Evolutionary conservation across 805 yeast species (phyloP).

Genomic region (Priceomyces medius): DNA sequence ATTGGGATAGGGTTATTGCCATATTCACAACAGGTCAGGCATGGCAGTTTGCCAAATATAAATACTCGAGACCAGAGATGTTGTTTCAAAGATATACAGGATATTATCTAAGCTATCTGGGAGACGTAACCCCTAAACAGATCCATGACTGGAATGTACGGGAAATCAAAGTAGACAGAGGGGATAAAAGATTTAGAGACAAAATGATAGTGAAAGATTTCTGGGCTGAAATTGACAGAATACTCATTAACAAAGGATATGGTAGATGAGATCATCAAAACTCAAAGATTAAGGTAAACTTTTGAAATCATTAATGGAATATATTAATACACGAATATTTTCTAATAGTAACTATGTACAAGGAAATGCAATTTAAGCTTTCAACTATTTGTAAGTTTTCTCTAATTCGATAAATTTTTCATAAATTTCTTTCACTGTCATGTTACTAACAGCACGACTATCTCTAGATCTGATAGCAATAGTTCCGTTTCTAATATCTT

Average conservation of each 20-base stretch:
- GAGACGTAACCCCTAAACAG: conserved; percentile 74
- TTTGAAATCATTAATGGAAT: no score
- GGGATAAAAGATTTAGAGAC: conserved; percentile 79
- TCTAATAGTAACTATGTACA: neutral
- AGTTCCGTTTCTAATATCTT: conserved; percentile 61
- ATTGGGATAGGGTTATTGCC: conserved; percentile 97
- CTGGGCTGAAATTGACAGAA: conserved; percentile 81
- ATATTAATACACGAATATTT: neutral
- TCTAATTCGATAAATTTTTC: conserved; percentile 56
- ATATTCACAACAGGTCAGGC: conserved; percentile 95
- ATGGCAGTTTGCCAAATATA: conserved; percentile 93
- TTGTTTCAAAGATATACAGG: conserved; percentile 86
- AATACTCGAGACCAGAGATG: conserved; percentile 74
- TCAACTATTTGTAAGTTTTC: conserved; percentile 38
- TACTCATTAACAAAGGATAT: conserved; percentile 65
- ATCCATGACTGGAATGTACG: conserved; percentile 88
- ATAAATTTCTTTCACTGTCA: conserved; percentile 52
- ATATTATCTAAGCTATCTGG: conserved; percentile 69
- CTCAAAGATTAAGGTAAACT: no score
- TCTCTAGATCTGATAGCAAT: conserved; percentile 64
- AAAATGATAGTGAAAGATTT: conserved; percentile 79
- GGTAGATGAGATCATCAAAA: conserved; percentile 25
- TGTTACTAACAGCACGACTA: conserved; percentile 41
- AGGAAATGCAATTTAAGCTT: neutral
- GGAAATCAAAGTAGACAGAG: conserved; percentile 71